Conservation (phyloP, 768 basidiomycete species). For the Pisolithus albus region DNA sequence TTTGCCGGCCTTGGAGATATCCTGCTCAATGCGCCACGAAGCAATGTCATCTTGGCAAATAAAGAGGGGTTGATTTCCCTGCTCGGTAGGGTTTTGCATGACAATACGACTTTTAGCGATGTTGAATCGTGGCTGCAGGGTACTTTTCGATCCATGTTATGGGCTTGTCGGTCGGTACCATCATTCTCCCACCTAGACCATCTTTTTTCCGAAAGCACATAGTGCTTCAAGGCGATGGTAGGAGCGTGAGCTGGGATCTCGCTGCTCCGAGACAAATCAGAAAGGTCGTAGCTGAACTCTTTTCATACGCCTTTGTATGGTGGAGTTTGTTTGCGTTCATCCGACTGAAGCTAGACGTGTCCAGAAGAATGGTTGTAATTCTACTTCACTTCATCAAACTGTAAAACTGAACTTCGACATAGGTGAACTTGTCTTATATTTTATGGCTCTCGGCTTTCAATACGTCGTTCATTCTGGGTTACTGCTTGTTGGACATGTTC, state of each 20-base stretch:
- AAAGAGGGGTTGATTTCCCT: conserved; percentile 89
- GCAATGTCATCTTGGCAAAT: conserved; percentile 64
- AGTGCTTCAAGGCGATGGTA: conserved; percentile 12
- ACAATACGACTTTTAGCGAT: background rate
- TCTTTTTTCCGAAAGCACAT: conserved; percentile 58
- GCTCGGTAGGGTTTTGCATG: conserved; percentile 38
- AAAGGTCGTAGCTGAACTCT: conserved; percentile 71
- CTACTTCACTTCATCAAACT: background rate
- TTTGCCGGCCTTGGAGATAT: conserved; percentile 50
- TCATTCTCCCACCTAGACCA: conserved; percentile 74
- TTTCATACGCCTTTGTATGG: conserved; percentile 72
- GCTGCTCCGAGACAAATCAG: conserved; percentile 49
- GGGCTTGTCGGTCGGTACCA: conserved; percentile 74
- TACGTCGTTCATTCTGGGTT: conserved; percentile 73
- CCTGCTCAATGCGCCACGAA: conserved; percentile 59
- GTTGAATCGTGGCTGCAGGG: conserved; percentile 37
- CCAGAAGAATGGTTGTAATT: conserved; percentile 52
- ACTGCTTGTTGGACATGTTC: conserved; percentile 66
- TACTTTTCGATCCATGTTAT: conserved; percentile 88
- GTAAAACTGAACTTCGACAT: background rate
- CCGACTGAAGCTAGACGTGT: conserved; percentile 38
- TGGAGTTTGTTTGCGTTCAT: conserved; percentile 52
- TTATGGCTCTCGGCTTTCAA: conserved; percentile 90
- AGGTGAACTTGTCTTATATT: conserved; percentile 88
- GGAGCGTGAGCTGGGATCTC: conserved; percentile 7